Evolutionary conservation across 1,284 basidiomycete genomes (phyloP).

Genomic region (Tilletia walkeri): DNA sequence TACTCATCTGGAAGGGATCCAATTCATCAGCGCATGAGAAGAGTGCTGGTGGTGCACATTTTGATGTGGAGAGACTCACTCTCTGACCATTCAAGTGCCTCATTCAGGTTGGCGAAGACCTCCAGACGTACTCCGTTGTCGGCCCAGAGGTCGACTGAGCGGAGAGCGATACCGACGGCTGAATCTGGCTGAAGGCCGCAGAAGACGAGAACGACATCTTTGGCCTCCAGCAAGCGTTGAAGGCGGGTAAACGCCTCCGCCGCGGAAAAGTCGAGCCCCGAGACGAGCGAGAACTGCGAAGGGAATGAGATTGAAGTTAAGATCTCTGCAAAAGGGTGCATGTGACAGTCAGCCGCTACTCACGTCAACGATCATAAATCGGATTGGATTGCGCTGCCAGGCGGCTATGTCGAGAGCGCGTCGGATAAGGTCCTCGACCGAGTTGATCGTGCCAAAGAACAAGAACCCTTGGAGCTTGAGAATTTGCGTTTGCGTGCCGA

Average conservation of each 20-base stretch:
- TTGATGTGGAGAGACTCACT: constrained; percentile 7
- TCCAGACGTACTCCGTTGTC: constrained; percentile 59
- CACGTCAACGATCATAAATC: constrained; percentile 63
- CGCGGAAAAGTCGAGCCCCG: constrained; percentile 88
- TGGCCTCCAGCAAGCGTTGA: constrained; percentile 74
- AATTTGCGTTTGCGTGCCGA: constrained; percentile 86
- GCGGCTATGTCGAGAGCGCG: constrained; percentile 70
- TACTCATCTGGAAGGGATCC: constrained; percentile 44
- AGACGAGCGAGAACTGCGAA: constrained; percentile 74
- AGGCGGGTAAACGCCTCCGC: constrained; percentile 92
- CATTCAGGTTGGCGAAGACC: constrained; percentile 77
- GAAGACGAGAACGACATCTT: constrained; percentile 78
- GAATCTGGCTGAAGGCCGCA: constrained; percentile 67
- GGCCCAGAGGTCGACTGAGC: constrained; percentile 69
- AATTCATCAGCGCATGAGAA: not conserved
- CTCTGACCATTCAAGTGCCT: constrained; percentile 82
- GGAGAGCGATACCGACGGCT: constrained; percentile 47
- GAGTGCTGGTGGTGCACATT: not conserved
- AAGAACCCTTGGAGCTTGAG: constrained; percentile 84
- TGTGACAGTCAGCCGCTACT: not conserved
- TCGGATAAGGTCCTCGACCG: constrained; percentile 76
- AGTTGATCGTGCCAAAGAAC: constrained; percentile 92
- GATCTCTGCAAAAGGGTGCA: constrained; percentile 56
- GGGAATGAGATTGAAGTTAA: not conserved
- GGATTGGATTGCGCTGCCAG: constrained; percentile 77